These are phyloP conservation scores for Claviceps arundinis DNA, from an alignment of 2,329 filamentous ascomycete species.

Conservation along the genomic window DNA sequence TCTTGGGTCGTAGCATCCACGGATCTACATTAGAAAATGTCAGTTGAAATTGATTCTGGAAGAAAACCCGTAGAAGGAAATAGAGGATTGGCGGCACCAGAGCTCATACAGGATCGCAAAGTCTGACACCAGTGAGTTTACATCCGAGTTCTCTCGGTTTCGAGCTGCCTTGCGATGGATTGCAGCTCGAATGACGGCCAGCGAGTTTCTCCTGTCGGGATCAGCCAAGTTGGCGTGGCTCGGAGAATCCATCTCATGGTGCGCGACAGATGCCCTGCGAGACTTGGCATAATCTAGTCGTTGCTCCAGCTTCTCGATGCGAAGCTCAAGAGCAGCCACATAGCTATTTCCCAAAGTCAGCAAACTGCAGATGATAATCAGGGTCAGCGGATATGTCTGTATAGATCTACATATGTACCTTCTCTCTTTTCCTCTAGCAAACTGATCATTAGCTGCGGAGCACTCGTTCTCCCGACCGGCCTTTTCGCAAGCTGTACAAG, in stretches of 20 bases:
- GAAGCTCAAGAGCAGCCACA: slow-evolving; percentile 85
- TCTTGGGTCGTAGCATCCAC: slow-evolving; percentile 91
- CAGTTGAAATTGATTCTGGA: background rate
- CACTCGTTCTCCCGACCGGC: slow-evolving; percentile 77
- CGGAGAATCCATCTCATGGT: slow-evolving; percentile 43
- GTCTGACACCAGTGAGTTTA: slow-evolving; percentile 84
- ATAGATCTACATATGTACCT: slow-evolving; percentile 36
- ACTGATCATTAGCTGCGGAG: slow-evolving; percentile 89
- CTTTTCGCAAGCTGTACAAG: slow-evolving; percentile 90
- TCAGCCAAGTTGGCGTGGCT: slow-evolving; percentile 11
- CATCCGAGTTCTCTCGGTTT: slow-evolving; percentile 64
- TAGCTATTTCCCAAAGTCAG: slow-evolving; percentile 40
- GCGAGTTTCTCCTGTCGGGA: slow-evolving; percentile 50
- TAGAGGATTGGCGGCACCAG: background rate
- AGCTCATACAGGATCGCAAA: slow-evolving; percentile 70
- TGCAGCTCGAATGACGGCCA: slow-evolving; percentile 46
- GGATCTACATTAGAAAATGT: slow-evolving; percentile 38
- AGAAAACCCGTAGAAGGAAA: background rate
- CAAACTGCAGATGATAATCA: background rate
- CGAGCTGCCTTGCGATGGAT: slow-evolving; percentile 53
- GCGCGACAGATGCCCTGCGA: slow-evolving; percentile 55
- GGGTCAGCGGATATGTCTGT: slow-evolving; percentile 5
- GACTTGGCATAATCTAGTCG: slow-evolving; percentile 57
- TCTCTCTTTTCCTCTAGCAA: slow-evolving; percentile 85
- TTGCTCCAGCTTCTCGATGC: slow-evolving; percentile 77